Percentiles rank a stretch among this genome's conserved stretches.
Evolutionary conservation across 495 filamentous ascomycete genomes (phyloP).

Genomic region (Parathielavia hyrcaniae): DNA sequence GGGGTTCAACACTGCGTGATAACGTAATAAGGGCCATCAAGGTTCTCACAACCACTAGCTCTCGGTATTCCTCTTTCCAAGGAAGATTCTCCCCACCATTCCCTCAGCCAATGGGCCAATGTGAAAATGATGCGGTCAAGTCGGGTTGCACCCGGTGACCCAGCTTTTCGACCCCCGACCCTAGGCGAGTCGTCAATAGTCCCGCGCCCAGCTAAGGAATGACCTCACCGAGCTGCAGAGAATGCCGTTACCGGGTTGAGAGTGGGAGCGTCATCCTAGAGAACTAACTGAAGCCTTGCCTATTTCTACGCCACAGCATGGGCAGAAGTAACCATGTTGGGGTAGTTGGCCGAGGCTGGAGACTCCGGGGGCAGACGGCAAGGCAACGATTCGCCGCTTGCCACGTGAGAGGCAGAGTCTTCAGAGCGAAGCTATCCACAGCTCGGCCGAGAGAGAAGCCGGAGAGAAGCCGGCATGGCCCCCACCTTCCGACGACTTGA

Average conservation of each 20-base stretch:
- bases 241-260: neutral
- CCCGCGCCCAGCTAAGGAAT: neutral
- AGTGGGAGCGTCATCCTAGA: neutral
- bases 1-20: neutral
- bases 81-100: neutral
- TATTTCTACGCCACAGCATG: neutral
- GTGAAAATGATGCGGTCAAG: neutral
- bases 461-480: neutral
- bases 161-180: neutral
- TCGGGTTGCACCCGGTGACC: neutral
- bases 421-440: neutral
- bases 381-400: neutral
- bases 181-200: neutral
- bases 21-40: slow-evolving; percentile 7
- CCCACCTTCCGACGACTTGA: too few species aligned
- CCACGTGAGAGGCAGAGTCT: neutral
- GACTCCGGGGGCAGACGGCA: neutral
- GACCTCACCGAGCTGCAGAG: neutral
- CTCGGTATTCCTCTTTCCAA: neutral
- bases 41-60: slow-evolving; percentile 1
- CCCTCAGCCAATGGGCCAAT: neutral
- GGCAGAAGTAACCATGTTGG: neutral
- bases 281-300: neutral
- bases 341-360: neutral
- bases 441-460: neutral